Base-by-base conservation (phyloP, 2,329 filamentous ascomycete species). In the Trichoderma cornu-damae region DNA sequence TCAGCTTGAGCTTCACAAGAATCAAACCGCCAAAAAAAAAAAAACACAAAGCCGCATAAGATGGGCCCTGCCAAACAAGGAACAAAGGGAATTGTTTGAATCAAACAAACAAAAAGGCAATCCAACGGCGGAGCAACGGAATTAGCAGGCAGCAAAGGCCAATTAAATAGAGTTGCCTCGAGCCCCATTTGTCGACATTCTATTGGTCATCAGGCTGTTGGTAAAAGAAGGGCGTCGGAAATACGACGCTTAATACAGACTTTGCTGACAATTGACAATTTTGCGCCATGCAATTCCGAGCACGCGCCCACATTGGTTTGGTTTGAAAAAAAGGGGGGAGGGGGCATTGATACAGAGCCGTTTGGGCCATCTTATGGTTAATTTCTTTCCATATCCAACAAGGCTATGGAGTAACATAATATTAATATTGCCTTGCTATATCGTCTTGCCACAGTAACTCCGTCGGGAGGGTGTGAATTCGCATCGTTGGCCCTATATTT, bases 221-320 rank as follows among this genome's bases (percentile, higher is more conserved):
- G n/a, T 20, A 12, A 22, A 18, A 12, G 28, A 6, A 12, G 28
- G n/a, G 4, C 7, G 44, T 16, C 44, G 44, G 44, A 47, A 47
- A 47, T 47, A 47, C 11, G 16, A n/a, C 44, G 44, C 44, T 9
- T 47, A 22, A 34, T 6, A 6, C n/a, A n/a, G n/a, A n/a, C n/a
- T 12, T 34, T 47, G 44, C 44, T 47, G 44, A 47, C 44, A 47
- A 47, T 47, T 47, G n/a, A n/a, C n/a, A n/a, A n/a, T n/a, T n/a
- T n/a, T n/a, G n/a, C 44, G 44, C 14, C 4, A 6, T 9, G 18
- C 34, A 47, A 47, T 47, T 47, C 44, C 44, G 43, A 46, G 28
- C 9, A 22, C 11, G 1, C 12, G 8, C 42, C 7, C 7, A 3
- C n/a, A 24, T n/a, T 22, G 14, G 22, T 24, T 24, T 12, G 22